Evolutionary conservation across 2,329 filamentous ascomycete genomes (phyloP).

Genomic region (Nemania sp.): DNA sequence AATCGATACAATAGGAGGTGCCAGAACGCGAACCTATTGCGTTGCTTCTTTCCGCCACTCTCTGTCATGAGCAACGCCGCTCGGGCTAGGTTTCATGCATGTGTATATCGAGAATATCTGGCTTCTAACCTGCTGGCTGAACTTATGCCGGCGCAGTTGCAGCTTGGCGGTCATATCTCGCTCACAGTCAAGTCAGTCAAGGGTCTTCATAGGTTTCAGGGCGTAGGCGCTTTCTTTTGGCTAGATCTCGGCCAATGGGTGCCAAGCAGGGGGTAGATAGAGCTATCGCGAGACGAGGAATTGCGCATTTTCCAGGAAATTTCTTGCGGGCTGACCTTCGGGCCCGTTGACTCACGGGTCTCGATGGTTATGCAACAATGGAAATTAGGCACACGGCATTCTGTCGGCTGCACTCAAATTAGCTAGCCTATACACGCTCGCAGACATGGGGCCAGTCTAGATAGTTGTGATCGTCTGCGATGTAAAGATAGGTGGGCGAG

Average conservation of each 20-base stretch:
- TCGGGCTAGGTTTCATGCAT: conserved; percentile 18
- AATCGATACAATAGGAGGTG: conserved; percentile 12
- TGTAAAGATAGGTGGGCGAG: neutral
- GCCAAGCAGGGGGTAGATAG: neutral
- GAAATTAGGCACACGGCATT: neutral
- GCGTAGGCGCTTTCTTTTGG: conserved; percentile 9
- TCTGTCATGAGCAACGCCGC: conserved; percentile 1
- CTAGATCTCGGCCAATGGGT: conserved; percentile 5
- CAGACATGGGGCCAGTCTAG: neutral
- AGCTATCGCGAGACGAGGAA: conserved; percentile 13
- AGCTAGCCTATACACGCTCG: neutral
- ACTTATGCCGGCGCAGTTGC: conserved; percentile 5
- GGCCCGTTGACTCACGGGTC: conserved; percentile 8
- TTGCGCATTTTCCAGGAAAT: neutral
- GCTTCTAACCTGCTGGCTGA: conserved; percentile 9
- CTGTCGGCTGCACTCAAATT: neutral
- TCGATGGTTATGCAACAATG: neutral
- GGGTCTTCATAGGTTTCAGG: neutral
- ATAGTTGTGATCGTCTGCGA: neutral
- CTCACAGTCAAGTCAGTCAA: conserved; percentile 3
- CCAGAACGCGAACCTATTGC: neutral
- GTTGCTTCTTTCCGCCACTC: neutral
- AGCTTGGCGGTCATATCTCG: conserved; percentile 20
- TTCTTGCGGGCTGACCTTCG: neutral
- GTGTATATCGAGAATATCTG: conserved; percentile 1